Evolutionary conservation across 768 basidiomycete genomes (phyloP).

Genomic region (Psilocybe cyanescens): DNA sequence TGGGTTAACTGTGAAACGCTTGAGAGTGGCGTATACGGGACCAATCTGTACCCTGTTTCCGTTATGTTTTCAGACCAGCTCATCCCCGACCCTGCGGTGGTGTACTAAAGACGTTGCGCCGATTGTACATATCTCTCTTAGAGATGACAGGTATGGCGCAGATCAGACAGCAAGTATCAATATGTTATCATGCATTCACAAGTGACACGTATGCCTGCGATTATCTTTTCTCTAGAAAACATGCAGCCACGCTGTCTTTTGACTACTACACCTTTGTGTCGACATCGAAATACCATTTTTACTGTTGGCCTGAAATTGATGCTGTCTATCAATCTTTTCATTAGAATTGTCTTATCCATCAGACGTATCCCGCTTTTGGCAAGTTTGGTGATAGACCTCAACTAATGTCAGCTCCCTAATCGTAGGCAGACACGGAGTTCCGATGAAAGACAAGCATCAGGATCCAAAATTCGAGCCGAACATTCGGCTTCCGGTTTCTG

Average conservation of each 20-base stretch:
- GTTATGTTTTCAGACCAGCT: slow-evolving; percentile 8
- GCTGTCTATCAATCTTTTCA: slow-evolving; percentile 5
- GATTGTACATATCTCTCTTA: slow-evolving; percentile 12
- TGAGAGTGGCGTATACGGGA: neutral
- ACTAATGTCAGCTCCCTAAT: neutral
- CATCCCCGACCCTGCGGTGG: slow-evolving; percentile 6
- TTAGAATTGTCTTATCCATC: neutral
- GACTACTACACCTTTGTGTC: neutral
- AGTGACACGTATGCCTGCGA: neutral
- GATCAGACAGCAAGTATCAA: slow-evolving; percentile 14
- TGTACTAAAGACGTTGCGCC: slow-evolving; percentile 1
- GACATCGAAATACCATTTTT: neutral
- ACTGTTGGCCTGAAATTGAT: slow-evolving; percentile 5
- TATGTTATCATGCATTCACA: neutral
- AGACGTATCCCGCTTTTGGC: neutral
- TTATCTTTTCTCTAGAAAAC: neutral
- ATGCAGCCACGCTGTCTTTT: slow-evolving; percentile 2
- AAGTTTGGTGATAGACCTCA: neutral
- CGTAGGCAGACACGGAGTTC: slow-evolving; percentile 2
- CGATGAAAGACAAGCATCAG: neutral
- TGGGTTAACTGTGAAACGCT: neutral
- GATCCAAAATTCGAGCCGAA: neutral
- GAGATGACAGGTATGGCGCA: slow-evolving; percentile 16
- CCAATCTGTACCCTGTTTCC: slow-evolving; percentile 18
- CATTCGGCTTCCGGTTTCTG: neutral